phyloP scores from a whole-genome alignment of 768 basidiomycete species.

The Suillus luteus region DNA sequence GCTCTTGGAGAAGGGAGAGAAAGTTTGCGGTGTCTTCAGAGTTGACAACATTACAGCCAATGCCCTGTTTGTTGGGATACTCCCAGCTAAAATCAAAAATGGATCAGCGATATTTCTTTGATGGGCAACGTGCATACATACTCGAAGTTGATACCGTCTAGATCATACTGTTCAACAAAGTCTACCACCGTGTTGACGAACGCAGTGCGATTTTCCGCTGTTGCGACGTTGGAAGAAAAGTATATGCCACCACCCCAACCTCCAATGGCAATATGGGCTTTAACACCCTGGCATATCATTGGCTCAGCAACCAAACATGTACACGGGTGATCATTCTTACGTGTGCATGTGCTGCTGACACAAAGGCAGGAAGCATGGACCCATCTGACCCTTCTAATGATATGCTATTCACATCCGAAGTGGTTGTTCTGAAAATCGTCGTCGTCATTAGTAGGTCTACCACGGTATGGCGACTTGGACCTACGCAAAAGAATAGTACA shows the following conservation, averaged over 20 bases:
- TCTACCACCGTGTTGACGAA: slow-evolving; percentile 56
- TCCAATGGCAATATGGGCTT: slow-evolving; percentile 61
- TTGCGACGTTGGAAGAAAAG: slow-evolving; percentile 61
- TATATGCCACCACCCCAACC: slow-evolving; percentile 67
- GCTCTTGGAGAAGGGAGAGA: slow-evolving; percentile 70
- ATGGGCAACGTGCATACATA: slow-evolving; percentile 32
- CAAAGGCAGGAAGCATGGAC: slow-evolving; percentile 8
- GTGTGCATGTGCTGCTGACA: slow-evolving; percentile 12
- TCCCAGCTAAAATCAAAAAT: slow-evolving; percentile 63
- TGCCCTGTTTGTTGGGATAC: slow-evolving; percentile 70
- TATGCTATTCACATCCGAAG: slow-evolving; percentile 4
- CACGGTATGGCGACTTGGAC: not conserved
- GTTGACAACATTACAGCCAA: slow-evolving; percentile 67
- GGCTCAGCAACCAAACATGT: not conserved
- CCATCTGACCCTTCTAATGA: slow-evolving; percentile 10
- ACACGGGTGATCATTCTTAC: slow-evolving; percentile 6
- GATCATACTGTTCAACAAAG: slow-evolving; percentile 47
- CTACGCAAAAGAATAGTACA: slow-evolving; percentile 67
- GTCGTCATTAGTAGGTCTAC: not conserved
- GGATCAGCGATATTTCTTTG: not conserved
- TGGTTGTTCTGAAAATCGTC: slow-evolving; percentile 7
- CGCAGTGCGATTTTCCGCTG: slow-evolving; percentile 52
- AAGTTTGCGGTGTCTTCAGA: slow-evolving; percentile 75
- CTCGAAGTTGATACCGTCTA: slow-evolving; percentile 72
- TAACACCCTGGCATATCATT: slow-evolving; percentile 44